These are phyloP conservation scores for Boletellus deceptivus DNA, from an alignment of 1,284 basidiomycete genomes.

Conservation along the genomic window DNA sequence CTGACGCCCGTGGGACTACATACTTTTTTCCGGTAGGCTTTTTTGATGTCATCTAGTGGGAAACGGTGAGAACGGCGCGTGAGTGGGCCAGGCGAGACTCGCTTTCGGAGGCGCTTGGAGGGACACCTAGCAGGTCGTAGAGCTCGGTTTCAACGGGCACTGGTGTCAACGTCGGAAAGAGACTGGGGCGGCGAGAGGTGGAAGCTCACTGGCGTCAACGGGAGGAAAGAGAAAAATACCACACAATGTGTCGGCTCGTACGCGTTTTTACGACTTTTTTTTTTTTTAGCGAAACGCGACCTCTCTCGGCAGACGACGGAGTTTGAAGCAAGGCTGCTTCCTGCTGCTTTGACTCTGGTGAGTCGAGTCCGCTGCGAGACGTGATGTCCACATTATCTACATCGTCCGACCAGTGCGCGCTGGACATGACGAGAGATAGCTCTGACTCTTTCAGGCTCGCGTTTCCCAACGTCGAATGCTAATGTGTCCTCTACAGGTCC, in stretches of 20 bases:
- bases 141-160: slow-evolving; percentile 74
- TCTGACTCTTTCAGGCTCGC: slow-evolving; percentile 32
- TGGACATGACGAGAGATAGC: slow-evolving; percentile 43
- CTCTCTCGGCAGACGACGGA: slow-evolving; percentile 31
- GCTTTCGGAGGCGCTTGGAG: slow-evolving; percentile 71
- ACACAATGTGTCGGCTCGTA: slow-evolving; percentile 22
- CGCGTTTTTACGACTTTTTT: slow-evolving; percentile 21
- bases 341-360: slow-evolving; percentile 21
- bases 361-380: slow-evolving; percentile 21
- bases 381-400: slow-evolving; percentile 78
- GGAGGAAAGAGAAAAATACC: slow-evolving; percentile 17
- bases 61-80: slow-evolving; percentile 9
- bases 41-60: slow-evolving; percentile 78
- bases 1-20: slow-evolving; percentile 10
- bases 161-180: slow-evolving; percentile 27
- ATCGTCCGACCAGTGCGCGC: slow-evolving; percentile 66
- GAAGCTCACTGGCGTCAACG: slow-evolving; percentile 25
- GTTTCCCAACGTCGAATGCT: slow-evolving; percentile 3
- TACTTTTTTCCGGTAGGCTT: slow-evolving; percentile 89
- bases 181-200: background rate
- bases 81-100: slow-evolving; percentile 11
- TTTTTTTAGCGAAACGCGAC: slow-evolving; percentile 22
- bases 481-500: slow-evolving; percentile 17
- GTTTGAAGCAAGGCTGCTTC: slow-evolving; percentile 23
- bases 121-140: slow-evolving; percentile 79